Evolutionary conservation across 2,329 filamentous ascomycete genomes (phyloP).

Genomic region (Cyanodermella asteris): DNA sequence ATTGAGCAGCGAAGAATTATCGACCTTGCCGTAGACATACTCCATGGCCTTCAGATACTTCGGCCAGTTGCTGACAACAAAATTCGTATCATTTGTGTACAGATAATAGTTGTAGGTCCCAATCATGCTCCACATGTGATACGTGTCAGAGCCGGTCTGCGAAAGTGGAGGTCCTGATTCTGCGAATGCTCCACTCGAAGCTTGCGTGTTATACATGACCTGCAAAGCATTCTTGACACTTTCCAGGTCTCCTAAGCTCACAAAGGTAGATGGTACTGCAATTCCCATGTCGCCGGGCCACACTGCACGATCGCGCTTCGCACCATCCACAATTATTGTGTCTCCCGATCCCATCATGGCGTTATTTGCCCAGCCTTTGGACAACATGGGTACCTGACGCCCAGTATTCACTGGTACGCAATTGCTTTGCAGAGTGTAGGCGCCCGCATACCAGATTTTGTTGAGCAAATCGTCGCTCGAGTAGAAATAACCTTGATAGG

Average conservation of each 20-base stretch:
- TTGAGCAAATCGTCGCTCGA: slow-evolving; percentile 29
- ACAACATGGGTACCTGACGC: too few species aligned
- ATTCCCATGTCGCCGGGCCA: slow-evolving; percentile 42
- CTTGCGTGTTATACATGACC: slow-evolving; percentile 25
- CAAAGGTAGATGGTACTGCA: slow-evolving; percentile 30
- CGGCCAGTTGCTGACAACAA: slow-evolving; percentile 20
- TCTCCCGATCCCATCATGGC: slow-evolving; percentile 10
- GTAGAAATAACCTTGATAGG: slow-evolving; percentile 30
- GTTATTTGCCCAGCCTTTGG: slow-evolving; percentile 17
- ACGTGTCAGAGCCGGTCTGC: slow-evolving; percentile 24
- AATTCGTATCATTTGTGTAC: slow-evolving; percentile 20
- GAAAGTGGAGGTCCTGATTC: slow-evolving; percentile 24
- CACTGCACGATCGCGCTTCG: slow-evolving; percentile 23
- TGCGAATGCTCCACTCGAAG: slow-evolving; percentile 23
- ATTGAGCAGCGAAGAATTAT: slow-evolving; percentile 23
- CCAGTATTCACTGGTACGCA: slow-evolving; percentile 3
- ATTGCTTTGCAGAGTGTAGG: slow-evolving; percentile 21
- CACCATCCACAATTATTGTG: slow-evolving; percentile 18
- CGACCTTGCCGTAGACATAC: slow-evolving; percentile 21
- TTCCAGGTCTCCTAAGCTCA: slow-evolving; percentile 31
- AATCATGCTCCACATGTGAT: slow-evolving; percentile 29
- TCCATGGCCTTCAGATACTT: slow-evolving; percentile 21
- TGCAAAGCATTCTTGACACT: slow-evolving; percentile 28
- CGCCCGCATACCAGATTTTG: slow-evolving; percentile 32
- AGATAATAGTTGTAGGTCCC: slow-evolving; percentile 24